Evolutionary conservation across 495 filamentous ascomycete species (phyloP).

Genomic region (Penicillium maclennaniae): DNA sequence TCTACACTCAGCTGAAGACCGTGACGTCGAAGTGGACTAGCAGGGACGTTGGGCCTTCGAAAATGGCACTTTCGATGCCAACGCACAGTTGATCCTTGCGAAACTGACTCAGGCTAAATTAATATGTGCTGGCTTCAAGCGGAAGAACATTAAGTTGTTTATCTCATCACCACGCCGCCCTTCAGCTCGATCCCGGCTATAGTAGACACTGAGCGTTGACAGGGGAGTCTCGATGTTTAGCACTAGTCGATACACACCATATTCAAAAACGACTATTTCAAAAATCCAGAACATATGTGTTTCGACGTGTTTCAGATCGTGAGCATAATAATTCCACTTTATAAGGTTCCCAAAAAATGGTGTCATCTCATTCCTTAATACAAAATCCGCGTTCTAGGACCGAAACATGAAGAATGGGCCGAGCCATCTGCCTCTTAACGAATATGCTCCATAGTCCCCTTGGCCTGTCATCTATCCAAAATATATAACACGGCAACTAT

Average conservation of each 20-base stretch:
- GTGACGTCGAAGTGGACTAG: conserved; percentile 54
- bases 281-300: too few relatives aligned
- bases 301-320: too few relatives aligned
- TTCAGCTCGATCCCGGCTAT: too few relatives aligned
- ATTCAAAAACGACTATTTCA: too few relatives aligned
- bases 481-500: conserved; percentile 17
- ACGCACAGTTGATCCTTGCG: not conserved
- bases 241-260: too few relatives aligned
- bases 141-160: not conserved
- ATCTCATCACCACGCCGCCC: too few relatives aligned
- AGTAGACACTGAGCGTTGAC: too few relatives aligned
- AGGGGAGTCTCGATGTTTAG: too few relatives aligned
- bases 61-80: conserved; percentile 8
- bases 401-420: conserved; percentile 36
- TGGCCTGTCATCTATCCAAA: conserved; percentile 30
- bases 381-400: conserved; percentile 32
- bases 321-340: too few relatives aligned
- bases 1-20: conserved; percentile 94
- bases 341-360: not conserved
- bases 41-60: conserved; percentile 1
- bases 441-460: conserved; percentile 36
- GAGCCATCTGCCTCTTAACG: conserved; percentile 33
- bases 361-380: conserved; percentile 19
- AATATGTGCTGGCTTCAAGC: not conserved
- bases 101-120: too few relatives aligned